phyloP scores from a whole-genome alignment of 2,329 filamentous ascomycete genomes.

The Nemania serpens region DNA sequence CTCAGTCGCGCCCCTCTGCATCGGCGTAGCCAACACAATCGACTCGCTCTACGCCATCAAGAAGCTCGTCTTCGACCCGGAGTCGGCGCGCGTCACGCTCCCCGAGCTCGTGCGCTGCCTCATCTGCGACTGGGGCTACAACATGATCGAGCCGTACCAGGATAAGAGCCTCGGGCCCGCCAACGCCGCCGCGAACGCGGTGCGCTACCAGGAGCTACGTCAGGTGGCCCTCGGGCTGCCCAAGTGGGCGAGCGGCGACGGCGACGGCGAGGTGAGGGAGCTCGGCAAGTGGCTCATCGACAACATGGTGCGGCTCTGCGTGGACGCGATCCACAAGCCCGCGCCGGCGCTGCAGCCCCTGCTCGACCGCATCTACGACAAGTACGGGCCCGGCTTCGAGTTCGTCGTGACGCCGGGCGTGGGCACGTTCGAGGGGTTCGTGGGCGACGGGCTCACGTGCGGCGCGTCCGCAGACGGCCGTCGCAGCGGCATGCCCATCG shows the following conservation, averaged over 20 bases:
- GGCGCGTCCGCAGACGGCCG: slow-evolving; percentile 34
- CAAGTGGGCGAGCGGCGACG: slow-evolving; percentile 30
- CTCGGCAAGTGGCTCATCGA: slow-evolving; percentile 27
- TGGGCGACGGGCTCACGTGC: slow-evolving; percentile 29
- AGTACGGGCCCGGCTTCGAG: slow-evolving; percentile 28
- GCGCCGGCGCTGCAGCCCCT: slow-evolving; percentile 13
- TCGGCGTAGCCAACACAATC: slow-evolving; percentile 24
- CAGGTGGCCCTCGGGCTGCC: slow-evolving; percentile 25
- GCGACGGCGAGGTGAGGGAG: slow-evolving; percentile 23
- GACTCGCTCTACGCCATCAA: slow-evolving; percentile 28
- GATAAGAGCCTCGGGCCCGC: slow-evolving; percentile 20
- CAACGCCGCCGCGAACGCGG: slow-evolving; percentile 24
- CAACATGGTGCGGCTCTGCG: slow-evolving; percentile 20
- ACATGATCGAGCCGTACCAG: slow-evolving; percentile 27
- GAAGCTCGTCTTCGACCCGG: slow-evolving; percentile 20
- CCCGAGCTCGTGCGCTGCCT: slow-evolving; percentile 16
- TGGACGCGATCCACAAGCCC: slow-evolving; percentile 21
- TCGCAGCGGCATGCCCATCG: slow-evolving; percentile 29
- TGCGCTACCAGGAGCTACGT: slow-evolving; percentile 30
- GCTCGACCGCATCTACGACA: slow-evolving; percentile 25
- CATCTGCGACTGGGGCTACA: slow-evolving; percentile 27
- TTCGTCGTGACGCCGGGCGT: slow-evolving; percentile 29
- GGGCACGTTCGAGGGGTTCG: slow-evolving; percentile 34
- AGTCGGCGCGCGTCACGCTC: slow-evolving; percentile 19
- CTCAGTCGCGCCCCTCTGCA: slow-evolving; percentile 18